Evolutionary conservation across 2,329 filamentous ascomycete species (phyloP), one percentile per base, ranked within the genome.

Genomic region (Penicillium sp.): DNA sequence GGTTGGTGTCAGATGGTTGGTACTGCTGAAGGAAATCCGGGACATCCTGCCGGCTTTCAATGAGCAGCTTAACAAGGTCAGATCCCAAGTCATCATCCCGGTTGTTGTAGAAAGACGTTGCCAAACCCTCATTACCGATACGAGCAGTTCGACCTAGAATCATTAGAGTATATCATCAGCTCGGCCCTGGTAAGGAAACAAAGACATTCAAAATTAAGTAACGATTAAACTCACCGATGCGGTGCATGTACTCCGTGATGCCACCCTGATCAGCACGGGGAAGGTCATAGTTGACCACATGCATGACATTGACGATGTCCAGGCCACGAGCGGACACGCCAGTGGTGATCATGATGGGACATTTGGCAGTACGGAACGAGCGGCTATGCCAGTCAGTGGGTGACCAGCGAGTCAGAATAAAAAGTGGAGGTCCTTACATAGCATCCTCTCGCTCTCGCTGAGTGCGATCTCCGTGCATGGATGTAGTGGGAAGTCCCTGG

Each of bases 271-370:
- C 82, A 47, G 83, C 79, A 5, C 84, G 88, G 0, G 94, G 94
- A 1, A 98, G 82, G 64, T 98, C 93, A 70, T 89, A 98, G 79
- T 99, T 98, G 84, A 99, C 89, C 63, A 99, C 91, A 66, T 97
- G 92, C 81, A 89, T 88, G 6, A 98, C 89, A 67, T 95, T 92
- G 61, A 87, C 87, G 38, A 97, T 89, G 69, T 98, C 93, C 37
- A 97, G 88, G 7, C 95, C 95, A 70, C 95, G 92, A 72, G 92
- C 91, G 56, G 90, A 89, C 56, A 99, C 86, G 53, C 91, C 92
- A 24, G 94, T 98, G 12, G 94, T 88, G 62, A 98, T 86, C 61
- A 99, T 78, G 59, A 99, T 91, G 0, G 94, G 93, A 10, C 85
- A 84, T 35, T 84, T 85, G 1, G 91, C 94, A 22, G 81, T 82